These are phyloP conservation scores for Lignosus rhinocerotis DNA, from an alignment of 1,284 basidiomycete species.

Conservation along the genomic window DNA sequence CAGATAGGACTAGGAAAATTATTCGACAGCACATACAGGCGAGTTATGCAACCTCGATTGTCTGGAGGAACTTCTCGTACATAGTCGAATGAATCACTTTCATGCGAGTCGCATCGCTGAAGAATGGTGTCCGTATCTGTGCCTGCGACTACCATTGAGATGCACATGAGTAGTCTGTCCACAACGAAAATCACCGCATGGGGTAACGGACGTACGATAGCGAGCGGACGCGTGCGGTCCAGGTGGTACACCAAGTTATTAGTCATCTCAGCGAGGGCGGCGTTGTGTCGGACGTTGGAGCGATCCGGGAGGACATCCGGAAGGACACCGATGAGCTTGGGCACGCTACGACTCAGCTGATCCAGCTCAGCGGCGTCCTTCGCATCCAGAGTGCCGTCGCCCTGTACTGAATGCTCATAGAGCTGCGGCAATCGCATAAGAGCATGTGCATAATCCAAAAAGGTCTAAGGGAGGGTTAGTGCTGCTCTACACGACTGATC, in stretches of 20 bases:
- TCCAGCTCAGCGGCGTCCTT: constrained; percentile 57
- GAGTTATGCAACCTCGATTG: constrained; percentile 35
- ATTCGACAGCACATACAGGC: constrained; percentile 14
- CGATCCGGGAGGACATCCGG: constrained; percentile 67
- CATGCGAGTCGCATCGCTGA: constrained; percentile 50
- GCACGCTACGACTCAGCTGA: constrained; percentile 58
- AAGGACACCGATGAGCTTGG: constrained; percentile 67
- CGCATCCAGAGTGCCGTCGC: constrained; percentile 45
- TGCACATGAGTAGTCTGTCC: neutral
- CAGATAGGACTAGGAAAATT: neutral
- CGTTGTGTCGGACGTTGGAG: constrained; percentile 59
- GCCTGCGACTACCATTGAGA: constrained; percentile 34
- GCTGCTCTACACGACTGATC: too few species aligned
- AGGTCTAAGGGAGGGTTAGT: constrained; percentile 42
- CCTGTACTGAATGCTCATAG: constrained; percentile 45
- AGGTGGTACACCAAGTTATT: constrained; percentile 59
- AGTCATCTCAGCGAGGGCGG: constrained; percentile 76
- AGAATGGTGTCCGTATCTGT: constrained; percentile 42
- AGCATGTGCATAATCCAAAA: constrained; percentile 70
- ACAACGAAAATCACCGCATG: neutral
- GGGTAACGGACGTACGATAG: constrained; percentile 51
- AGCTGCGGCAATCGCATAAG: constrained; percentile 63
- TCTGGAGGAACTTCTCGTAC: constrained; percentile 46
- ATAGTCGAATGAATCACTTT: constrained; percentile 53
- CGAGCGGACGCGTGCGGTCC: constrained; percentile 58